Base-by-base conservation (phyloP, 192 early-diverging fungal species). In the Geranomyces michiganensis region DNA sequence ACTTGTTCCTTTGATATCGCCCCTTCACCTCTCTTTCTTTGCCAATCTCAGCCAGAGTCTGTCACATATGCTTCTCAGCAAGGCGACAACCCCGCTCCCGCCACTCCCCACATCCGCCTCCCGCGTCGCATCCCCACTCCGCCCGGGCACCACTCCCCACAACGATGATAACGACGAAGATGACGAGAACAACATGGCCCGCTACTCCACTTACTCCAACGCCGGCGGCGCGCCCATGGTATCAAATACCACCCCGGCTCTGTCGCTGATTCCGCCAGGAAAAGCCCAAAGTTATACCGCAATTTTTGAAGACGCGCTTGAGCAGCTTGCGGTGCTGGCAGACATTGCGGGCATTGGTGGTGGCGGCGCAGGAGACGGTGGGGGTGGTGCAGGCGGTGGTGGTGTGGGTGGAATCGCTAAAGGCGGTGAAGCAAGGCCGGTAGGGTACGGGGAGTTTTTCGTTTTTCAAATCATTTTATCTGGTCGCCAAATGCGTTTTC, bases 261-360 rank as follows among this genome's bases (percentile, higher is more conserved):
- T n/a, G 21, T 60, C 26, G 22, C 31, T 60, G 27, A 64, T 72
- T 17, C 70, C 70, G 36, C 61, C 70, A 17, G 70, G 70, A n/a
- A 82, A 80, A 71, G 73, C 79, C 14, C 82, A 85, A 44, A 65
- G 73, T 1, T 84, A 83, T 71, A 81, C 82, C 36, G 77, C 82
- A 22, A 79, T 85, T 31, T 81, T 87, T 61, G 82, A 88, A 32
- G 86, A 88, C 71, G 82, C 86, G 32, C 41, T 84, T 9, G 83
- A 88, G 41, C 86, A 88, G 62, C 74, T 88, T 0, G 78, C 72
- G 4, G 83, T 88, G 1, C 68, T 86, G 49, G 81, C 68, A 17
- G 81, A 85, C 36, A 85, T 86, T 15, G 65, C 36, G 3, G 70
- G 70, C 9, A 36, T 15, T 67, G 59, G 46, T 62, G 61, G 49